These are phyloP conservation scores for Strobilomyces confusus DNA, from an alignment of 768 basidiomycete species.

Conservation along the genomic window DNA sequence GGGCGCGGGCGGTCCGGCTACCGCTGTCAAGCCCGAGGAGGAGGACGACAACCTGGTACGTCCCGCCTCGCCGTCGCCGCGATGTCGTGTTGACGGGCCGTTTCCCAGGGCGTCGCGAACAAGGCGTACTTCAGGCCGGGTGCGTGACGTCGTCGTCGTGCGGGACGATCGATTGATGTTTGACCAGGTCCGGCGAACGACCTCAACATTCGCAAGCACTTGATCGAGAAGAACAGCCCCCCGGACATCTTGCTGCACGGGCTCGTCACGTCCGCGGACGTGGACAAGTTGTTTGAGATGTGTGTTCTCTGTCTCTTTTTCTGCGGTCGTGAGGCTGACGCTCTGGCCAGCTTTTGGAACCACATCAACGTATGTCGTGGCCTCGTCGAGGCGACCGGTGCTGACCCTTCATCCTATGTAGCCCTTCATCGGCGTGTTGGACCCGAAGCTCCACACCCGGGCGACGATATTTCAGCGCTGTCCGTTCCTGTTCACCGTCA, in stretches of 20 bases:
- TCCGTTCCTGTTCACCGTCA: constrained; percentile 87
- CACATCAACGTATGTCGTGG: constrained; percentile 57
- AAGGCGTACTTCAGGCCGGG: constrained; percentile 79
- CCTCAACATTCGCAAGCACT: constrained; percentile 59
- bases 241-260: constrained; percentile 82
- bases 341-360: constrained; percentile 56
- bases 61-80: constrained; percentile 1
- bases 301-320: constrained; percentile 35
- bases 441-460: constrained; percentile 78
- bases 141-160: constrained; percentile 17
- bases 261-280: constrained; percentile 71
- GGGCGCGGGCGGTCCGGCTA: too few relatives aligned
- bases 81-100: constrained; percentile 9
- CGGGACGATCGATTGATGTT: neutral
- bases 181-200: constrained; percentile 53
- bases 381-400: neutral
- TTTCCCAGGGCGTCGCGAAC: constrained; percentile 69
- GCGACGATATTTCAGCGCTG: constrained; percentile 76
- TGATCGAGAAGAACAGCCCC: constrained; percentile 76
- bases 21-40: constrained; percentile 39
- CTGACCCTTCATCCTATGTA: constrained; percentile 8
- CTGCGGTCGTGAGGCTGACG: neutral
- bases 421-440: constrained; percentile 73
- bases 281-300: constrained; percentile 83
- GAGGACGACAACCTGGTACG: constrained; percentile 64